Base-by-base conservation (phyloP, 2,329 filamentous ascomycete genomes). In the Zopfia rhizophila region DNA sequence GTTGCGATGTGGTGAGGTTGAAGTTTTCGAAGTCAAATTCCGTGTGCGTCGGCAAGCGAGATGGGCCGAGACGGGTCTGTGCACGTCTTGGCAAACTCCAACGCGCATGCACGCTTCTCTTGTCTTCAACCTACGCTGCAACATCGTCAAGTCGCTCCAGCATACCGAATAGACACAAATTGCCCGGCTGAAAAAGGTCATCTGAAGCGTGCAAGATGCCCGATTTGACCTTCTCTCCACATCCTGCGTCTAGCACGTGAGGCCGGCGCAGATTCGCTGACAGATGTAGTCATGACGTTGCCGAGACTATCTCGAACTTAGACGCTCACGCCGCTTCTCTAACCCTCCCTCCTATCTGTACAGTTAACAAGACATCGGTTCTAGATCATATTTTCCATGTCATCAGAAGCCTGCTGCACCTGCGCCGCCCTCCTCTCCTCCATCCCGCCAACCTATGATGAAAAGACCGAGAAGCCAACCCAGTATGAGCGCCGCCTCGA, bases 381-480 rank as follows among this genome's bases (percentile, higher is more conserved):
- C 22, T 30, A 21, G 17, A 24, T 11, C 16, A 22, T 10, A 18
- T 17, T 30, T 37, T 38, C 38, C 36, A 66, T 65, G 61, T 51
- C 55, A 8, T 43, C 54, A 24, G 74, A 78, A 66, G 78, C 81
- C 11, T 91, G 88, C 72, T 90, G 87, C 66, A 90, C 86, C 16
- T 91, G 88, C 70, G 85, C 87, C 21, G 77, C 76, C 17, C 72
- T 86, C 18, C 79, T 91, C 18, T 76, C 79, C 30, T 75, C 80
- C 4, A 76, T 82, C 21, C 76, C 80, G 38, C 75, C 78, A 23
- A 74, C 77, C 19, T 78, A 78, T 58, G 73, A 80, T 55, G 77
- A 79, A 47, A 78, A 79, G 60, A 78, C 76, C 27, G 85, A 87
- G 73, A 89, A 87, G 65, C 78, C 82, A 11, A 72, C 82, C 2